Percentiles rank a stretch among this genome's conserved stretches.
phyloP scores from a whole-genome alignment of 306 rosid species.

The Crotalaria pallida region DNA sequence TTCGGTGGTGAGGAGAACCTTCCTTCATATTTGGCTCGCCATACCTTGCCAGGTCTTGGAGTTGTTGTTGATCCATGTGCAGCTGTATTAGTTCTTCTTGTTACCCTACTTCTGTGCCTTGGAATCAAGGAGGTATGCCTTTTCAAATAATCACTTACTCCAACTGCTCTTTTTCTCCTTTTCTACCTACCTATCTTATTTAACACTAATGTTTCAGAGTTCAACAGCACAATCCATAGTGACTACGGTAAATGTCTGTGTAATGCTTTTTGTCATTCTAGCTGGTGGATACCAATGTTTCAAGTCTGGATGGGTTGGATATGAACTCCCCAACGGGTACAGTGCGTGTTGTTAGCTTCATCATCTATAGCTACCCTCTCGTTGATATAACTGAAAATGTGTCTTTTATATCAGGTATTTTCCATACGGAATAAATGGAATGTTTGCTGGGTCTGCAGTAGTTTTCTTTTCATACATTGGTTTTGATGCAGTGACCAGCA shows the following conservation, averaged over 20 bases:
- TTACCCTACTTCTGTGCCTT: constrained; percentile 51
- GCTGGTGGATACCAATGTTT: constrained; percentile 66
- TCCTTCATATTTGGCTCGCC: constrained; percentile 54
- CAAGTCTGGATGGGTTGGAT: constrained; percentile 68
- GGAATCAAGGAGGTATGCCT: constrained; percentile 62
- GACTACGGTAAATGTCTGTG: constrained; percentile 50
- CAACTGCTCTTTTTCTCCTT: not conserved
- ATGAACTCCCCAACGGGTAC: constrained; percentile 62
- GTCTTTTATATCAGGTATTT: constrained; percentile 44
- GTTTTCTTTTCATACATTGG: constrained; percentile 78
- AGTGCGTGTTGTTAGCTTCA: constrained; percentile 4
- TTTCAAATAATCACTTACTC: not conserved
- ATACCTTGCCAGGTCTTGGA: constrained; percentile 51
- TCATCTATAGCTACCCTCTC: constrained; percentile 5
- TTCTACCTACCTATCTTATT: not conserved
- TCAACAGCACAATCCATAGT: constrained; percentile 55
- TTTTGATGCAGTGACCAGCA: constrained; percentile 62
- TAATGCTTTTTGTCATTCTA: constrained; percentile 50
- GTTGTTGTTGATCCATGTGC: constrained; percentile 75
- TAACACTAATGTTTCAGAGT: constrained; percentile 50
- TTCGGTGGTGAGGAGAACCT: constrained; percentile 53
- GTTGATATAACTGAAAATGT: constrained; percentile 14
- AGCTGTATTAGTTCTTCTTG: constrained; percentile 46
- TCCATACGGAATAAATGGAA: constrained; percentile 60
- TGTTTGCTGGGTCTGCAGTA: constrained; percentile 60